These are phyloP conservation scores for Hypsizygus marmoreus DNA, from an alignment of 768 basidiomycete species.

Conservation along the genomic window DNA sequence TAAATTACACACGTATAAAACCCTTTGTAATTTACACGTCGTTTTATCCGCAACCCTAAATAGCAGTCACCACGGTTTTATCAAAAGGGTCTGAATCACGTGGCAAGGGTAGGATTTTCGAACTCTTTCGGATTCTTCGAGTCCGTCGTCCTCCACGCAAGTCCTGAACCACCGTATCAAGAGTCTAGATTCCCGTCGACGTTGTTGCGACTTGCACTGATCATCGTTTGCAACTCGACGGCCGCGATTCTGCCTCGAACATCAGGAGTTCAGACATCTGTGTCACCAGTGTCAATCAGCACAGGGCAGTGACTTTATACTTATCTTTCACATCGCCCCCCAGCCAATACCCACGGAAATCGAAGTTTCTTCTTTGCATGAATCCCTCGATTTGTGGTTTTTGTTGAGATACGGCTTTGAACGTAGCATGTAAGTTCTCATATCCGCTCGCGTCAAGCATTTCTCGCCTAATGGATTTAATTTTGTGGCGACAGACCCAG, in stretches of 20 bases:
- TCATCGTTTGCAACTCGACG: neutral
- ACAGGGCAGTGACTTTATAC: neutral
- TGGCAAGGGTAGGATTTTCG: no score
- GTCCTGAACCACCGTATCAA: no score
- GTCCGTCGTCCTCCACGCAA: no score
- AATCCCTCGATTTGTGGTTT: neutral
- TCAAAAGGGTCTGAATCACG: no score
- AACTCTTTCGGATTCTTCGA: no score
- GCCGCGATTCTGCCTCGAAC: neutral
- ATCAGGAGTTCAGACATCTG: constrained; percentile 7
- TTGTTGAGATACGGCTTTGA: neutral
- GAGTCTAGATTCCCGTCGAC: neutral
- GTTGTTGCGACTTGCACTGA: neutral
- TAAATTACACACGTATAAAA: no score
- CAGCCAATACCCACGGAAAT: neutral
- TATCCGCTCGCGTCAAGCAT: no score
- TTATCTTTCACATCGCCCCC: neutral
- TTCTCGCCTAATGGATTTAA: constrained; percentile 1
- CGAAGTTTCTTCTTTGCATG: neutral
- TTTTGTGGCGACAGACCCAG: constrained; percentile 2
- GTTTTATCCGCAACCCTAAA: no score
- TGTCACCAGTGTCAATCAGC: constrained; percentile 12
- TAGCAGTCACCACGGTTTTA: no score
- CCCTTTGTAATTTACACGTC: no score
- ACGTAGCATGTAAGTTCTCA: neutral